Evolutionary conservation across 352 stramenopile genomes (phyloP).

Genomic region (Saprolegnia diclina): DNA sequence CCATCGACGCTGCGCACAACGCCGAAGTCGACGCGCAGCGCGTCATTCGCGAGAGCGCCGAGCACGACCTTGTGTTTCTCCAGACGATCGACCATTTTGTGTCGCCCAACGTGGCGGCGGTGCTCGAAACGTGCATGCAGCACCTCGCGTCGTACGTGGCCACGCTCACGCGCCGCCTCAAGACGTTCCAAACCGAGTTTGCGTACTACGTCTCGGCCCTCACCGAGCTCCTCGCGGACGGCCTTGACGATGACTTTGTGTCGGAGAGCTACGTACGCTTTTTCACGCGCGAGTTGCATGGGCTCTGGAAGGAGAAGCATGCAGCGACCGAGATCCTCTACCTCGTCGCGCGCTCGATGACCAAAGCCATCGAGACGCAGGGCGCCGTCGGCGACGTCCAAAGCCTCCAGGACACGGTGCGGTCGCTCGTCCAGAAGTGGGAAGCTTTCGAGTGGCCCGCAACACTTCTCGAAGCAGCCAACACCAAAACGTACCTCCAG

Average conservation of each 20-base stretch:
- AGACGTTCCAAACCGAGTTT: constrained; percentile 73
- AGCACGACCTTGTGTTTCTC: constrained; percentile 2
- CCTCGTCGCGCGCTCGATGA: constrained; percentile 58
- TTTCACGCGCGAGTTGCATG: constrained; percentile 76
- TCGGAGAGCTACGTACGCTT: constrained; percentile 65
- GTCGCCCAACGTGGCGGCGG: not conserved
- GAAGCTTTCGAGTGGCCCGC: constrained; percentile 21
- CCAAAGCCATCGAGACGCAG: constrained; percentile 1
- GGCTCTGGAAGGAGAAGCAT: constrained; percentile 73
- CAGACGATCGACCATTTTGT: constrained; percentile 2
- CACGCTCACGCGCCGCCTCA: constrained; percentile 55
- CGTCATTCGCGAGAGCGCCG: not conserved
- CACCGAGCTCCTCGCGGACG: constrained; percentile 31
- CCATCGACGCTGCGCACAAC: not conserved
- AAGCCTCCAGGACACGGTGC: not conserved
- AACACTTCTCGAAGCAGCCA: constrained; percentile 3
- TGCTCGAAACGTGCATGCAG: constrained; percentile 65
- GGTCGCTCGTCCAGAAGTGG: not conserved
- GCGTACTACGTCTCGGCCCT: constrained; percentile 68
- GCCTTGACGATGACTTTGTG: not conserved
- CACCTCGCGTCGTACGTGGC: constrained; percentile 56
- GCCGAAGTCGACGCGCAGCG: not conserved
- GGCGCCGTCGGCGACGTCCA: constrained; percentile 15
- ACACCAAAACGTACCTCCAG: not conserved
- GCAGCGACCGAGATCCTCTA: constrained; percentile 71